These are phyloP conservation scores for Penicillium expansum DNA, from an alignment of 2,329 filamentous ascomycete species.

Conservation along the genomic window DNA sequence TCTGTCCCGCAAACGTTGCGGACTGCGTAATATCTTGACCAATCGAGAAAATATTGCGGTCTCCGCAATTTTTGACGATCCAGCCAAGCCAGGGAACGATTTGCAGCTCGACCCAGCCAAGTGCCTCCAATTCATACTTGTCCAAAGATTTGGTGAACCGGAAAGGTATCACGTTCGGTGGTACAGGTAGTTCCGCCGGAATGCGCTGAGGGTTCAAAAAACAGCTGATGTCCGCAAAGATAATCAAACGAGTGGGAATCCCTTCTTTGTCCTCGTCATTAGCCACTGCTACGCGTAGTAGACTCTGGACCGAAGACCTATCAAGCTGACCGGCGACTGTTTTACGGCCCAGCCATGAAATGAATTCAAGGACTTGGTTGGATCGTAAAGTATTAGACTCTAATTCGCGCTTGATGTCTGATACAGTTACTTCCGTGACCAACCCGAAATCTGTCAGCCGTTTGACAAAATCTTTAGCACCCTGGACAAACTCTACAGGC, in stretches of 20 bases:
- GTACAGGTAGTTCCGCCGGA: constrained; percentile 75
- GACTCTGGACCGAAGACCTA: constrained; percentile 59
- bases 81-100: constrained; percentile 82
- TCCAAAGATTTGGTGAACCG: constrained; percentile 72
- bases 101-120: constrained; percentile 84
- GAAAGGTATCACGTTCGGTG: constrained; percentile 78
- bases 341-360: constrained; percentile 78
- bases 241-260: constrained; percentile 68
- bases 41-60: constrained; percentile 55
- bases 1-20: constrained; percentile 69
- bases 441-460: constrained; percentile 81
- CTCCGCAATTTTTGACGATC: constrained; percentile 65
- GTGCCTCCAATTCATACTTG: constrained; percentile 66
- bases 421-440: constrained; percentile 80
- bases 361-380: constrained; percentile 74
- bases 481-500: constrained; percentile 69
- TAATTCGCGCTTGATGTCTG: constrained; percentile 80
- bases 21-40: constrained; percentile 70
- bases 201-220: constrained; percentile 78
- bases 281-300: constrained; percentile 69
- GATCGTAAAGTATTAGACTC: constrained; percentile 77
- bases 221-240: constrained; percentile 69
- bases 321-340: constrained; percentile 72
- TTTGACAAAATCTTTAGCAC: constrained; percentile 68
- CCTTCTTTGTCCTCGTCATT: constrained; percentile 58